phyloP scores from a whole-genome alignment of 1,139 yeast genomes.

The Taphrina flavorubra region DNA sequence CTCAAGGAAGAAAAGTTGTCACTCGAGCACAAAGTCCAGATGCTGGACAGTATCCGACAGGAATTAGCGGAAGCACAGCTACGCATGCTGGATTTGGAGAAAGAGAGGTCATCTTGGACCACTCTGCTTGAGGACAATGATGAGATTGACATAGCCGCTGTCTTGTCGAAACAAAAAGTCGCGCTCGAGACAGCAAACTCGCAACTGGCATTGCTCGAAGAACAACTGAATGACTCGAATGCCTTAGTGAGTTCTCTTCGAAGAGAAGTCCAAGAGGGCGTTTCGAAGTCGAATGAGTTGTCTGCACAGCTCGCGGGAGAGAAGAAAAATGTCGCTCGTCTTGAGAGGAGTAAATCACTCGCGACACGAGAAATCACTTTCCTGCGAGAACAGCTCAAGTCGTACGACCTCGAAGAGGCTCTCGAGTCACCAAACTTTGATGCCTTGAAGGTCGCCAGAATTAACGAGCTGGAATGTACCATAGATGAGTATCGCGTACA shows the following conservation, averaged over 20 bases:
- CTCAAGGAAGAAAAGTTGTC: slow-evolving; percentile 60
- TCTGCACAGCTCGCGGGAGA: slow-evolving; percentile 7
- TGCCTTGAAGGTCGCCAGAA: slow-evolving; percentile 49
- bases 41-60: slow-evolving; percentile 58
- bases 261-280: slow-evolving; percentile 47
- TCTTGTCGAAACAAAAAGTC: slow-evolving; percentile 51
- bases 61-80: slow-evolving; percentile 61
- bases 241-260: slow-evolving; percentile 50
- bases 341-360: slow-evolving; percentile 62
- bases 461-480: slow-evolving; percentile 58
- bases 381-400: slow-evolving; percentile 59
- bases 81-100: slow-evolving; percentile 59
- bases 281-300: not conserved
- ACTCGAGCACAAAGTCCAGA: slow-evolving; percentile 56
- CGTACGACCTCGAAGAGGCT: slow-evolving; percentile 52
- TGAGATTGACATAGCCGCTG: slow-evolving; percentile 49
- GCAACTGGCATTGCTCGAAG: slow-evolving; percentile 50
- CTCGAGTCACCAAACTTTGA: slow-evolving; percentile 47
- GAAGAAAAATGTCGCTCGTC: slow-evolving; percentile 48
- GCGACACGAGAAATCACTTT: slow-evolving; percentile 68
- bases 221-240: slow-evolving; percentile 41
- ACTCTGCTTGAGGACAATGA: slow-evolving; percentile 49
- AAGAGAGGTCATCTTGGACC: slow-evolving; percentile 55
- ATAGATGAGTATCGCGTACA: slow-evolving; percentile 67
- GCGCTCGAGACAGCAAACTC: slow-evolving; percentile 51